Base-by-base conservation (phyloP, 176 grass and related monocot species). In the Triticum monococcum region DNA sequence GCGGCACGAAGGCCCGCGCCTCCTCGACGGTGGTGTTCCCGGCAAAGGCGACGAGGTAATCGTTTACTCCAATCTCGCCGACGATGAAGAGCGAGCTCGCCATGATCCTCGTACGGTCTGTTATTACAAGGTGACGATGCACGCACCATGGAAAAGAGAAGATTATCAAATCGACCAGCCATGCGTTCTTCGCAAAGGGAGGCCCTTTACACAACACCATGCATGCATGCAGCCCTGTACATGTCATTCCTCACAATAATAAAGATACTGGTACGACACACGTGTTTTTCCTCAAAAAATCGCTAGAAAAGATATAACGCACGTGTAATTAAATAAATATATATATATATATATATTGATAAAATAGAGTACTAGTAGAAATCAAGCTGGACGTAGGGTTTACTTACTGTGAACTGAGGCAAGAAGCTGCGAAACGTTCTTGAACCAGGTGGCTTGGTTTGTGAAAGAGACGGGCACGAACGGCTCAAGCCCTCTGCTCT, bases 11-110 rank as follows among this genome's bases (percentile, higher is more conserved):
- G 62, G 72, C 71, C 37, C 60, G 63, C 31, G 80, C 65, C 25
- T 79, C 78, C 7, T 33, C 73, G 11, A 36, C 38, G 36, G 72
- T 70, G 72, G 4, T 59, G 64, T 86, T 85, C n/a, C 70, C 74
- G 56, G 81, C 14, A 18, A 95, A 78, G 9, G 90, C 72, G 24
- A 88, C 54, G 33, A 88, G 69, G 38, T 95, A 90, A 73, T 95
- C 92, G 40, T 95, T 95, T 4, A 88, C 81, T 63, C 92, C 92
- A 4, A 95, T 95, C 81, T 92, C 85, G 1, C 90, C 92, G 54
- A 95, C 82, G 23, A 83, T 1, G 84, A 79, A 68, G 9, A 78
- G 46, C 22, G 84, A 86, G 3, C n/a, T 69, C n/a, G 63, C 74
- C 63, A 57, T 69, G 9, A 68, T 68, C 31, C 25, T 64, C 7